Percentiles rank a stretch among this genome's conserved stretches.
These are phyloP conservation scores for Phyllosticta paracitricarpa DNA, from an alignment of 2,329 filamentous ascomycete genomes.

Conservation along the genomic window DNA sequence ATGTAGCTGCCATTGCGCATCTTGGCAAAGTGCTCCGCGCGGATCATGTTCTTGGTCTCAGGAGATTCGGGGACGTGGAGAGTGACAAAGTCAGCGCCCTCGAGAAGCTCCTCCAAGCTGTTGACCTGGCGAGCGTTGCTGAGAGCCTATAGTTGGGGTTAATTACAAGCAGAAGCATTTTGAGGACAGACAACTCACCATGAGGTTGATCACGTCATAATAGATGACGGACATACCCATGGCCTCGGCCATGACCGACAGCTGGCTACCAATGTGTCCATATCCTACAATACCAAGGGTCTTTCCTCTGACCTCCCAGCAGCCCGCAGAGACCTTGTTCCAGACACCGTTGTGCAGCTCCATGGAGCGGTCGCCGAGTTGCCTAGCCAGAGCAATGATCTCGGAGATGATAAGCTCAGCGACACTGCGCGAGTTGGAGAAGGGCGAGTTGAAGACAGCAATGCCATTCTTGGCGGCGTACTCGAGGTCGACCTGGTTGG, in stretches of 20 bases:
- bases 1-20: conserved; percentile 94
- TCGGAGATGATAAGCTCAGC: conserved; percentile 92
- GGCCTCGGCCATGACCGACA: conserved; percentile 88
- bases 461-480: conserved; percentile 78
- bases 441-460: conserved; percentile 97
- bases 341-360: conserved; percentile 91
- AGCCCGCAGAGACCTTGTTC: conserved; percentile 96
- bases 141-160: conserved; percentile 42
- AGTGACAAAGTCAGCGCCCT: conserved; percentile 80
- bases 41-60: conserved; percentile 90
- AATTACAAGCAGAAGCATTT: background rate
- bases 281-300: conserved; percentile 95
- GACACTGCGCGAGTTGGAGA: conserved; percentile 94
- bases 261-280: conserved; percentile 90
- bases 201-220: conserved; percentile 88
- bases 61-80: conserved; percentile 88
- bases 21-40: conserved; percentile 62
- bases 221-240: conserved; percentile 99
- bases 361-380: conserved; percentile 83
- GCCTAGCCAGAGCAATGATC: conserved; percentile 83
- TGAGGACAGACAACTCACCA: conserved; percentile 36
- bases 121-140: conserved; percentile 79
- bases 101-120: conserved; percentile 65
- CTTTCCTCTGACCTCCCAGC: conserved; percentile 98
- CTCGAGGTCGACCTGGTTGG: conserved; percentile 84